phyloP scores from a whole-genome alignment of 2,329 filamentous ascomycete species.

The Ophiosphaerella korrae region DNA sequence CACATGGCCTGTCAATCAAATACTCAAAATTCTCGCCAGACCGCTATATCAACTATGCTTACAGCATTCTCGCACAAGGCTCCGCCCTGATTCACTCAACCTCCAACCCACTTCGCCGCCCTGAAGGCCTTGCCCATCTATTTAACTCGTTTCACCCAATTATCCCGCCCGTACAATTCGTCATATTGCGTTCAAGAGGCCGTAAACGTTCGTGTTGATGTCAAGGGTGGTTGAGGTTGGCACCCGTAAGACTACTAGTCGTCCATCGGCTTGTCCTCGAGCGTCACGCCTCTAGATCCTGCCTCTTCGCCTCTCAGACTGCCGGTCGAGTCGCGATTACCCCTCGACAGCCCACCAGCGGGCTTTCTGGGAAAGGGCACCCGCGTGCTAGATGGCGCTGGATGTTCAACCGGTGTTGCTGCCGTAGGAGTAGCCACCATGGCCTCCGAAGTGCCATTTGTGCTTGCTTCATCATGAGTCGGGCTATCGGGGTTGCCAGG shows the following conservation, averaged over 20 bases:
- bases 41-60: slow-evolving; percentile 26
- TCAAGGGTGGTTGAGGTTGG: slow-evolving; percentile 5
- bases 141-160: neutral
- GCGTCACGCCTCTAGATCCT: slow-evolving; percentile 62
- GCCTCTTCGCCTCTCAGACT: slow-evolving; percentile 52
- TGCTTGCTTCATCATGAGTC: slow-evolving; percentile 38
- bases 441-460: slow-evolving; percentile 45
- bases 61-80: slow-evolving; percentile 12
- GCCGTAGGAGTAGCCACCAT: slow-evolving; percentile 8
- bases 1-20: slow-evolving; percentile 27
- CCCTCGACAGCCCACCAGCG: slow-evolving; percentile 41
- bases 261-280: slow-evolving; percentile 80
- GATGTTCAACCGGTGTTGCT: slow-evolving; percentile 29
- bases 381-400: slow-evolving; percentile 41
- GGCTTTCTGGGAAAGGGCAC: slow-evolving; percentile 43
- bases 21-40: slow-evolving; percentile 22
- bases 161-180: slow-evolving; percentile 2
- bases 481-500: slow-evolving; percentile 64
- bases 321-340: slow-evolving; percentile 46
- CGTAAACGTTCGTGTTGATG: slow-evolving; percentile 4
- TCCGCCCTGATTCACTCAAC: slow-evolving; percentile 1
- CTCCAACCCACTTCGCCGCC: slow-evolving; percentile 4
- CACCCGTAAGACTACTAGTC: slow-evolving; percentile 55
- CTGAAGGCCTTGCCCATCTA: slow-evolving; percentile 5
- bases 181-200: slow-evolving; percentile 6